Base-by-base conservation (phyloP, 768 basidiomycete genomes). In the Tephrocybe sp. region DNA sequence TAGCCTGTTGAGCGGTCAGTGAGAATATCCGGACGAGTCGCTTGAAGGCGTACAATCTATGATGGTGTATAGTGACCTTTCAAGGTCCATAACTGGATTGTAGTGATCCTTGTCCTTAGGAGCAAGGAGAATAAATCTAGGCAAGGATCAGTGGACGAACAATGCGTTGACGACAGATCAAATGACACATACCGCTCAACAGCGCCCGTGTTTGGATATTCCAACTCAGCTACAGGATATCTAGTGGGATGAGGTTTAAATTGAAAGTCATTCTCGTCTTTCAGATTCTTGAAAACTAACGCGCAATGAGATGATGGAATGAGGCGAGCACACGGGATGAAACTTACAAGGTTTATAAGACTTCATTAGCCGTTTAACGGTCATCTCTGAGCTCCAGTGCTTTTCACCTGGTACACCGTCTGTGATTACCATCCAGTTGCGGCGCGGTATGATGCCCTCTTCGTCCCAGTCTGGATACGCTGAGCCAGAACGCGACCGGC, bases 91-190 rank as follows among this genome's bases (percentile, higher is more conserved):
- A 50, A 93, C 85, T 12, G 91, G 91, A 63, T 89, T 87, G 67
- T 92, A 93, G 58, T 92, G 88, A 59, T 93, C 90, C 58, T 83
- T 83, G 73, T 93, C 90, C 61, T 84, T 89, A 25, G 91, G 91
- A 38, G 78, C 83, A 46, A 93, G 77, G 53, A 93, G 76, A 55
- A 88, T 78, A 70, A 84, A 93, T 65, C 89, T 91, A 50, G 11
- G 42, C 36, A 37, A 37, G 30, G n/a, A 12, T 28, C 33, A 36
- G 10, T 11, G 3, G 17, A 46, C n/a, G 36, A 34, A 45, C 12
- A 21, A 18, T 3, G 11, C 3, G n/a, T 12, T 25, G 33, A 26
- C 24, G 23, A 34, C n/a, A 9, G 33, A n/a, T 15, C 25, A 53
- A 41, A 32, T 28, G n/a, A 17, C 21, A 65, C 70, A 54, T 47